Evolutionary conservation across 83 land plant species (phyloP).

Genomic region (Thuja plicata): DNA sequence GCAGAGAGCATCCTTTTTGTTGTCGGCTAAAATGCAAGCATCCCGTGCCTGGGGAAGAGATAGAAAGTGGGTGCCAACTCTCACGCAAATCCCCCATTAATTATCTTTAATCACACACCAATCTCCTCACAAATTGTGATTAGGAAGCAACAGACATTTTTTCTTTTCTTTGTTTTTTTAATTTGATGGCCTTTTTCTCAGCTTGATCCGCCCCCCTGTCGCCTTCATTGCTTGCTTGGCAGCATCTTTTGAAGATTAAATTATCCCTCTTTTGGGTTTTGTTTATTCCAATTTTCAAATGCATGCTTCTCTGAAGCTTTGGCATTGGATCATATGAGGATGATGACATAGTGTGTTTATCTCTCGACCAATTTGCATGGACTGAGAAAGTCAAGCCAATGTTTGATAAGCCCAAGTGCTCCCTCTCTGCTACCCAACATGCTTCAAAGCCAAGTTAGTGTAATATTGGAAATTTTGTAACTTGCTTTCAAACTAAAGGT

Average conservation of each 20-base stretch:
- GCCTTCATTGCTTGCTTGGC: neutral
- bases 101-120: too few species aligned
- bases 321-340: neutral
- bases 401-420: too few species aligned
- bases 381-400: neutral
- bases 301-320: neutral
- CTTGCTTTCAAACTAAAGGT: too few species aligned
- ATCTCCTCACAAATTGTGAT: neutral
- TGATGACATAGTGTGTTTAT: neutral
- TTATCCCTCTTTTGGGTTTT: too few species aligned
- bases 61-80: constrained; percentile 14
- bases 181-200: neutral
- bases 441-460: too few species aligned
- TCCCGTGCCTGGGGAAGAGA: neutral
- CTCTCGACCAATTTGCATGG: neutral
- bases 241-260: neutral
- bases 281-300: neutral
- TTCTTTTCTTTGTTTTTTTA: neutral
- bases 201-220: neutral
- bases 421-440: too few species aligned
- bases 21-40: constrained; percentile 10
- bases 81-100: neutral
- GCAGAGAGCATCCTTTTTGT: neutral
- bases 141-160: neutral
- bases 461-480: too few species aligned